These are phyloP conservation scores for Verticillium nonalfalfae DNA, from an alignment of 2,329 filamentous ascomycete genomes.

Conservation along the genomic window DNA sequence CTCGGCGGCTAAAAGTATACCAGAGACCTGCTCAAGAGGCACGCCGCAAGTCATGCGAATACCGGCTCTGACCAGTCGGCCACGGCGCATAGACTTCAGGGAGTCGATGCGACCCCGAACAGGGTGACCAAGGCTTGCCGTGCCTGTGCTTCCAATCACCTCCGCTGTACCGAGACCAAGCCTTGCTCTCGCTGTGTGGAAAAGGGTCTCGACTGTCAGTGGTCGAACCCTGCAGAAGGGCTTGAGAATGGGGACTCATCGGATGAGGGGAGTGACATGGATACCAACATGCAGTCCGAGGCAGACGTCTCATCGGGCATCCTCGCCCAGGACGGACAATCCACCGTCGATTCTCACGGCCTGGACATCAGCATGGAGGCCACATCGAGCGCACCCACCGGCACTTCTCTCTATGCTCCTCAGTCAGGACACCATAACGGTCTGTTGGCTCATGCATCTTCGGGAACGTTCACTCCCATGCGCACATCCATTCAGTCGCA, in stretches of 20 bases:
- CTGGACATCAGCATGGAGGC: too few species aligned
- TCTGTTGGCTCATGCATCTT: background rate
- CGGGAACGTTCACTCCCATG: background rate
- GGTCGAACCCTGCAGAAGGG: constrained; percentile 3
- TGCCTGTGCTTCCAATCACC: constrained; percentile 20
- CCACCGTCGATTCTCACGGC: too few species aligned
- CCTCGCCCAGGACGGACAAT: background rate
- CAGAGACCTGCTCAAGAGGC: constrained; percentile 20
- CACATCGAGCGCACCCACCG: background rate
- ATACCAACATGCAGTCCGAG: background rate
- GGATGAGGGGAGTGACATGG: background rate
- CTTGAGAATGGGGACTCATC: background rate
- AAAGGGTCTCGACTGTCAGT: constrained; percentile 18
- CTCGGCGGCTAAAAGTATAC: background rate
- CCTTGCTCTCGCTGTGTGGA: constrained; percentile 20
- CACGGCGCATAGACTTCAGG: background rate
- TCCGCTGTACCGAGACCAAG: constrained; percentile 22
- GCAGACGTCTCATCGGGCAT: background rate
- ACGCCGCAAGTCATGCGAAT: constrained; percentile 14
- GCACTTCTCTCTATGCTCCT: background rate
- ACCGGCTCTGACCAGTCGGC: constrained; percentile 4
- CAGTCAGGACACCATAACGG: background rate
- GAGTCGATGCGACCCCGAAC: constrained; percentile 2
- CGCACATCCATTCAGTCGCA: background rate
- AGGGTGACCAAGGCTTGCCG: constrained; percentile 19